These are phyloP conservation scores for Suillus subaureus DNA, from an alignment of 768 basidiomycete genomes.

Conservation along the genomic window DNA sequence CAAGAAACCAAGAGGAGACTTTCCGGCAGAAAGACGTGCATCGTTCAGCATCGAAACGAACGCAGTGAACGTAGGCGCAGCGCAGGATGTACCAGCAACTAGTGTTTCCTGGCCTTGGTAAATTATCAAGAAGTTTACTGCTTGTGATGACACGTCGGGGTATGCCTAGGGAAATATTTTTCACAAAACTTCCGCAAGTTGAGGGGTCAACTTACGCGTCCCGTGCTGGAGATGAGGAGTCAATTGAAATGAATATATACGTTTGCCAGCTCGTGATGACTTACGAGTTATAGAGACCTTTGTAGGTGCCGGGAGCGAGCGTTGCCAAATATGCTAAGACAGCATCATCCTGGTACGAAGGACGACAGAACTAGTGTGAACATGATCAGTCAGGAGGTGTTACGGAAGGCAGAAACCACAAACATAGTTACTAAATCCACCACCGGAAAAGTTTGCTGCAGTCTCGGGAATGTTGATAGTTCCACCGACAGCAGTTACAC, in stretches of 20 bases:
- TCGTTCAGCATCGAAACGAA: slow-evolving; percentile 70
- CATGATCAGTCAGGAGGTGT: background rate
- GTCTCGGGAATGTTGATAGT: slow-evolving; percentile 62
- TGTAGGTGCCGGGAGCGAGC: slow-evolving; percentile 51
- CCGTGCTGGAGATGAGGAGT: slow-evolving; percentile 36
- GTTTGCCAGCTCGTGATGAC: slow-evolving; percentile 16
- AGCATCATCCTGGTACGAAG: slow-evolving; percentile 51
- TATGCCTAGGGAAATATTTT: slow-evolving; percentile 40
- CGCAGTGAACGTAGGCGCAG: slow-evolving; percentile 65
- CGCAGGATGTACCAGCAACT: slow-evolving; percentile 67
- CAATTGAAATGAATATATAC: slow-evolving; percentile 5
- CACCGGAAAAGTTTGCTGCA: slow-evolving; percentile 65
- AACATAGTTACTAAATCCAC: slow-evolving; percentile 74
- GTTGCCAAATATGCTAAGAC: slow-evolving; percentile 47
- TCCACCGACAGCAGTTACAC: slow-evolving; percentile 74
- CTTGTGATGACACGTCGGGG: slow-evolving; percentile 72
- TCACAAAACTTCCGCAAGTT: background rate
- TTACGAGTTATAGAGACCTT: slow-evolving; percentile 63
- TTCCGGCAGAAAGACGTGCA: slow-evolving; percentile 46
- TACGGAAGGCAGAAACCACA: slow-evolving; percentile 21
- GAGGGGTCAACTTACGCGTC: slow-evolving; percentile 48
- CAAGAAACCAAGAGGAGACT: slow-evolving; percentile 60
- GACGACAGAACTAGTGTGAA: slow-evolving; percentile 48
- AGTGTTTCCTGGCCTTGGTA: slow-evolving; percentile 38
- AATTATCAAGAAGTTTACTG: slow-evolving; percentile 50